Base-by-base conservation (phyloP, 768 basidiomycete species). In the Tylopilus plumbeoviolaceoides region DNA sequence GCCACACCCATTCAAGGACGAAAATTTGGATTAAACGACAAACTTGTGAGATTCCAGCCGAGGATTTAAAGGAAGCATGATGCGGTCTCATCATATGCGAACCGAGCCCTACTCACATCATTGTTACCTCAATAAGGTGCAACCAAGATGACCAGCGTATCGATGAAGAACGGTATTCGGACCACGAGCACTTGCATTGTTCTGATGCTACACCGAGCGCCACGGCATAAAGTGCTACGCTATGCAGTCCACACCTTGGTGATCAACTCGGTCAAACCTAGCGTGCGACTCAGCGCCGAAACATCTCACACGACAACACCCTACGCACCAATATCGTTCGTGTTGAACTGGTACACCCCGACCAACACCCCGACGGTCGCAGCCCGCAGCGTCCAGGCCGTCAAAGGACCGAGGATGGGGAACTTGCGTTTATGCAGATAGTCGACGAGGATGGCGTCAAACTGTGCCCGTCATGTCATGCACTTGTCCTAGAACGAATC, bases 331-430 rank as follows among this genome's bases (percentile, higher is more conserved):
- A 99, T 85, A 67, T 98, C 95, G 66, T 95, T 93, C 40, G 97
- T 98, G 75, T 98, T 98, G 78, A 98, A 98, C 70, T 97, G 89
- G 75, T 97, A 99, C 7, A 98, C 81, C 15, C 97, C 95, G 42
- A 92, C 83, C 47, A 94, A 78, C 5, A 89, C 83, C 20, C 84
- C 91, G 36, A 85, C 81, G 27, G 97, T 98, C 6, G 84, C 74
- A 7, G 81, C 70, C 44, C 93, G 80, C 50, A 98, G 76, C 8
- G 75, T 68, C 95, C 95, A 98, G n/a, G 75, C 82, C 12, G 70
- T 62, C 43, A 85, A 49, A 1, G 75, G 82, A 11, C 91, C 94
- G 53, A 93, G 47, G 41, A 84, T 59, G n/a, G 93, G 91, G 78
- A 89, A 97, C 72, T 99, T 98, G 71, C 95, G 89, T 23, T 80